Base-by-base conservation (phyloP, 306 rosid genomes). In the Fragaria vesca region DNA sequence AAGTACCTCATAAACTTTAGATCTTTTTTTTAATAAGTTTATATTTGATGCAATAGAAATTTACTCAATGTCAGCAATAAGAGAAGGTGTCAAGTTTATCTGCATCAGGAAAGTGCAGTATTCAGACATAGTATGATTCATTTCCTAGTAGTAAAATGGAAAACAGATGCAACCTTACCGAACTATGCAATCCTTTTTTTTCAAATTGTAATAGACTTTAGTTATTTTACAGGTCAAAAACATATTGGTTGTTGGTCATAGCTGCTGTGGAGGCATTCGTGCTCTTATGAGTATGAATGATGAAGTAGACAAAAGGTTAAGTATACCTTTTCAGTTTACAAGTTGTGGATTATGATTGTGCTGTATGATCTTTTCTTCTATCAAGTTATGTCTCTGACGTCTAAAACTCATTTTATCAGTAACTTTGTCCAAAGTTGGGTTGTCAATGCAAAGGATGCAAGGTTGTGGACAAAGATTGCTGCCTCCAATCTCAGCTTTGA, bases 191-290 rank as follows among this genome's bases (percentile, higher is more conserved):
- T 43, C 36, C 43, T 57, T 45, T 57, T 55, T 45, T 43, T 55
- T 34, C 47, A 16, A 24, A 2, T 42, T 69, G 17, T 30, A 28
- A 55, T 63, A 54, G 72, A 18, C 8, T 38, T 13, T 58, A 68
- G 43, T 34, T 79, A 51, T 18, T n/a, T 84, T 84, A 68, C 79
- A 95, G 99, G 97, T 95, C 54, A 92, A 91, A 79, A 91, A 95
- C 83, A 81, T 95, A 71, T 78, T 95, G 24, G 93, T 95, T 79
- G 90, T 93, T 78, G 97, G 99, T 72, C 99, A 95, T 85, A 95
- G 99, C 86, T 85, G 97, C 86, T 95, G 99, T 69, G 99, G 99
- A 45, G 99, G 99, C 72, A 95, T 95, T 79, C 97, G 87, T 54
- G 99, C 99, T 71, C 97, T 95, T 52, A 93, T 95, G 99, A 76